Evolutionary conservation across 1,139 yeast genomes (phyloP).

Genomic region (Lodderomyces pseudojiufengensis): DNA sequence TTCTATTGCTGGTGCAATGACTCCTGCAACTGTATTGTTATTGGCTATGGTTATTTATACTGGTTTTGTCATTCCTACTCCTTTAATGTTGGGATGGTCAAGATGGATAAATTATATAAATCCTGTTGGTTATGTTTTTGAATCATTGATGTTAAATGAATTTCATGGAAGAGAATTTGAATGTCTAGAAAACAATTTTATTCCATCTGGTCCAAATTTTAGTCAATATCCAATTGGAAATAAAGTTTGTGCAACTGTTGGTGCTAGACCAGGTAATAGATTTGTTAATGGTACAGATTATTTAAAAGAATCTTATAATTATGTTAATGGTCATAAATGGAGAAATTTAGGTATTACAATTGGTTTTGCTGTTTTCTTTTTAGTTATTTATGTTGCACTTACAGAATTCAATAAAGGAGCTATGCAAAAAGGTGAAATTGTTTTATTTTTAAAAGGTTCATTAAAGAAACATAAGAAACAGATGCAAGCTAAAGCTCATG

Average conservation of each 20-base stretch:
- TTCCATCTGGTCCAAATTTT: slow-evolving; percentile 40
- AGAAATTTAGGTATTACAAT: slow-evolving; percentile 74
- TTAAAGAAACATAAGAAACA: slow-evolving; percentile 38
- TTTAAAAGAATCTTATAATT: slow-evolving; percentile 43
- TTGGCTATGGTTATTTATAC: slow-evolving; percentile 53
- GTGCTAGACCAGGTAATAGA: slow-evolving; percentile 55
- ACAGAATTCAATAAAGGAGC: slow-evolving; percentile 73
- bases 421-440: slow-evolving; percentile 81
- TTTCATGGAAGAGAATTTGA: slow-evolving; percentile 45
- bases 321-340: slow-evolving; percentile 67
- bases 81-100: slow-evolving; percentile 60
- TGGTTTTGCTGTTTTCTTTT: slow-evolving; percentile 55
- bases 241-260: slow-evolving; percentile 61
- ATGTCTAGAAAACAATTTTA: slow-evolving; percentile 43
- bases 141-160: slow-evolving; percentile 53
- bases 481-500: slow-evolving; percentile 36
- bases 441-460: slow-evolving; percentile 47
- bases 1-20: slow-evolving; percentile 57
- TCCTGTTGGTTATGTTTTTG: slow-evolving; percentile 57
- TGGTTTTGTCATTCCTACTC: slow-evolving; percentile 57
- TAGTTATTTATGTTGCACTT: slow-evolving; percentile 51
- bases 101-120: slow-evolving; percentile 59
- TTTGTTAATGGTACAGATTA: slow-evolving; percentile 60
- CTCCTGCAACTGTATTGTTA: slow-evolving; percentile 56
- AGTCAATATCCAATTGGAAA: slow-evolving; percentile 27